Percentiles rank a stretch among this genome's conserved stretches.
phyloP scores from a whole-genome alignment of 352 stramenopile genomes.

The Phytophthora idaei region DNA sequence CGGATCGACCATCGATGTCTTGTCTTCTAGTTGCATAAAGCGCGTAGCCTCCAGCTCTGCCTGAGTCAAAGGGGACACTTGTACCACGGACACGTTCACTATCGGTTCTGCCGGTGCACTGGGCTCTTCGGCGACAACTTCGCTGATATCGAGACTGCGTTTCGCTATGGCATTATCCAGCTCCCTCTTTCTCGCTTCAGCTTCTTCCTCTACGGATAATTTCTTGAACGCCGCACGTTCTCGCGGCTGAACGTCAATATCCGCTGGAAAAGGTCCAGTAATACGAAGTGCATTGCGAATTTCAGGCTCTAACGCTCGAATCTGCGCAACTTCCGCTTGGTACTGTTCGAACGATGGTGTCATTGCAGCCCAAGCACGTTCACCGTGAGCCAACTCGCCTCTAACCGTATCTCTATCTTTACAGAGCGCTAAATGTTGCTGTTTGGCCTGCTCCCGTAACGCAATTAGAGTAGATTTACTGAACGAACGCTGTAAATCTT shows the following conservation, averaged over 20 bases:
- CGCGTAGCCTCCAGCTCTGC: constrained; percentile 1
- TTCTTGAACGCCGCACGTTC: constrained; percentile 77
- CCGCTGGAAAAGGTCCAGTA: constrained; percentile 55
- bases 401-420: constrained; percentile 58
- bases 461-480: constrained; percentile 66
- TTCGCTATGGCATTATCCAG: constrained; percentile 70
- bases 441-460: constrained; percentile 73
- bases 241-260: constrained; percentile 54
- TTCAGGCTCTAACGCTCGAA: constrained; percentile 49
- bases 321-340: constrained; percentile 55
- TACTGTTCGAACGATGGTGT: constrained; percentile 71
- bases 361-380: constrained; percentile 47
- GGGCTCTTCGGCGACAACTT: constrained; percentile 13
- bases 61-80: constrained; percentile 11
- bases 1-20: background rate
- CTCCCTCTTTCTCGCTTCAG: constrained; percentile 57
- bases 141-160: constrained; percentile 55
- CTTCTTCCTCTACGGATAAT: constrained; percentile 82
- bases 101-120: background rate
- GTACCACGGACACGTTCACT: background rate
- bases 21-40: constrained; percentile 28
- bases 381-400: constrained; percentile 54
- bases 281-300: constrained; percentile 46
- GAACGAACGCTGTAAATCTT: constrained; percentile 67
- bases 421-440: constrained; percentile 46